Conservation (phyloP, 2,329 filamentous ascomycete species). For the Tothia fuscella region DNA sequence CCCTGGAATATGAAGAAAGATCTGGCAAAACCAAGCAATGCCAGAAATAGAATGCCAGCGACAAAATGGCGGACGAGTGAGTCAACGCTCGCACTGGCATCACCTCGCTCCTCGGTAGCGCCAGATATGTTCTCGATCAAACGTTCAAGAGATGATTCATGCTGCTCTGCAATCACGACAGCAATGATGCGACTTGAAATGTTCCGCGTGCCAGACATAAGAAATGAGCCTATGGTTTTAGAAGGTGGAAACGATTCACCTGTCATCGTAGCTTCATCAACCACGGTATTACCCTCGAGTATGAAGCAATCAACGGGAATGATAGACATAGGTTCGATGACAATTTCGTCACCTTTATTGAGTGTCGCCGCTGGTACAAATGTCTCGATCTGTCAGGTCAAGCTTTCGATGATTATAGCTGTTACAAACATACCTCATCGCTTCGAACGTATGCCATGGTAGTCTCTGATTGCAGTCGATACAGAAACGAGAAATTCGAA, state of each 20-base stretch:
- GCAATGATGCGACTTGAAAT: not conserved
- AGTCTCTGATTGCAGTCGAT: slow-evolving; percentile 1
- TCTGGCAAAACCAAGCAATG: not conserved
- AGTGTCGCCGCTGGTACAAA: slow-evolving; percentile 2
- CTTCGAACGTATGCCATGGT: not conserved
- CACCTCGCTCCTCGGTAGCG: not conserved
- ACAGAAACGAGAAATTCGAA: not conserved
- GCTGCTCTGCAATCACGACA: not conserved
- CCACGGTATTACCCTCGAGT: not conserved
- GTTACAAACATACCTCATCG: not conserved
- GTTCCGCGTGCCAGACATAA: not conserved
- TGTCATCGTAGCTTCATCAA: slow-evolving; percentile 1
- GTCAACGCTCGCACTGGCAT: not conserved
- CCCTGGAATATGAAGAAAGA: not conserved
- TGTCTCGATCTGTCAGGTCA: not conserved
- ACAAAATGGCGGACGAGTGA: not conserved
- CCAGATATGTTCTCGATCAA: not conserved
- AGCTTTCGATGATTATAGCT: not conserved
- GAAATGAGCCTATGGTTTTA: not conserved
- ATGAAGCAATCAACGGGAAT: not conserved
- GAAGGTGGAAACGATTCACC: not conserved
- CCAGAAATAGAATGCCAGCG: not conserved
- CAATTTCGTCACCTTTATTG: not conserved
- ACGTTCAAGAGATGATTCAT: not conserved
- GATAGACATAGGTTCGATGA: slow-evolving; percentile 2